Evolutionary conservation across 2,329 filamentous ascomycete genomes (phyloP).

Genomic region (Fusarium sterilihyphosum): DNA sequence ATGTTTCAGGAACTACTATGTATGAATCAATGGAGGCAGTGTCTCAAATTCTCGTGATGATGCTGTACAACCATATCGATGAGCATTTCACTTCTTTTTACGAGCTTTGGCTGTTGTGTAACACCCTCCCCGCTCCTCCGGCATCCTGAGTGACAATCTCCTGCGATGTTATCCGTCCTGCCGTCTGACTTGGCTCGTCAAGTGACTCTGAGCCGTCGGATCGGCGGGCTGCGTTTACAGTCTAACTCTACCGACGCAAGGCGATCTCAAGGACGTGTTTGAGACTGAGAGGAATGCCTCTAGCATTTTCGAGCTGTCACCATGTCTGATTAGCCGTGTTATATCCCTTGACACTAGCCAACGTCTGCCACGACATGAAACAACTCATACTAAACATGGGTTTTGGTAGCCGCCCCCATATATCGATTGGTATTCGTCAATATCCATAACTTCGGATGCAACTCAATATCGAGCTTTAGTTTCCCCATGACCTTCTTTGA

Average conservation of each 20-base stretch:
- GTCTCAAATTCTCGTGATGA: slow-evolving; percentile 28
- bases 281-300: slow-evolving; percentile 13
- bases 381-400: slow-evolving; percentile 23
- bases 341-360: slow-evolving; percentile 6
- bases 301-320: background rate
- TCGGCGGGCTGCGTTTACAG: slow-evolving; percentile 15
- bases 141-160: slow-evolving; percentile 10
- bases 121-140: slow-evolving; percentile 4
- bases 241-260: background rate
- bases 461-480: slow-evolving; percentile 9
- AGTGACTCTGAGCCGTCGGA: slow-evolving; percentile 16
- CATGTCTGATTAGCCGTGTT: background rate
- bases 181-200: background rate
- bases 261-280: slow-evolving; percentile 4
- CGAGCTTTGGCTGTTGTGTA: slow-evolving; percentile 6
- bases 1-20: slow-evolving; percentile 10
- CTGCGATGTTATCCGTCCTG: slow-evolving; percentile 6
- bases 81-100: slow-evolving; percentile 1
- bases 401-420: background rate
- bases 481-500: slow-evolving; percentile 27
- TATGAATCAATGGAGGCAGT: slow-evolving; percentile 4
- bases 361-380: slow-evolving; percentile 27
- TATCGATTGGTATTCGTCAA: slow-evolving; percentile 13
- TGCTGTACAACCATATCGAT: slow-evolving; percentile 4
- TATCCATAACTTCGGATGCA: slow-evolving; percentile 13